Evolutionary conservation across 2,329 filamentous ascomycete species (phyloP), one percentile per base, ranked within the genome.

Genomic region (Aureobasidium vineae): DNA sequence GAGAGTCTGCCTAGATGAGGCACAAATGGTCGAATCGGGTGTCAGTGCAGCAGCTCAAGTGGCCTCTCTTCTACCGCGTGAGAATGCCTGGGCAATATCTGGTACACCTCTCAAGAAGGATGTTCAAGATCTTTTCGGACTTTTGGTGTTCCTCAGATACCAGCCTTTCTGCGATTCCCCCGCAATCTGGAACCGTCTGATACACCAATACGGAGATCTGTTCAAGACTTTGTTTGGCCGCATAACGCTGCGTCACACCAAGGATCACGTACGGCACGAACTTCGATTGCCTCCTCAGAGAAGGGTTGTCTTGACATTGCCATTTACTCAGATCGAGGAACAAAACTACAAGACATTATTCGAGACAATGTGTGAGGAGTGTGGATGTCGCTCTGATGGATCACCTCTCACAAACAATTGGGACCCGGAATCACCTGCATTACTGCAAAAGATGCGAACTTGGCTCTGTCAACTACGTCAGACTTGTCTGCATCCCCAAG

Each of bases 21-120:
- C 94, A 0, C 95, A 99, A 73, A 96, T 97, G 90, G 88, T 98
- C 49, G 94, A 98, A 75, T 94, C 86, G 70, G 92, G 92, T 40
- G 88, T 96, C 4, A 93, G 87, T 71, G 88, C 91, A 71, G 91
- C 94, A 33, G 93, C 95, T 1, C 86, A 84, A 54, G 87, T 97
- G 16, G 92, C 92, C 41, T 86, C 88, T 47, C 80, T 89, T 31
- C 89, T 99, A 68, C 92, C 94, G 52, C 85, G 95, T 33, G 79
- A 90, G 69, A 93, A 97, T 77, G 89, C 92, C 2, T 98, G 95
- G 95, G 92, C 90, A 16, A 88, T 99, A 47, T 94, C 92, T 0
- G 95, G 92, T 49, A 99, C 95, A 0, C 95, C 95, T 0, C 84
- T 98, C 43, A 89, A 90, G 70, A 91, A 92, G 70, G 85, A 92